Conservation (phyloP, 2,329 filamentous ascomycete species). For the Drechslerella dactyloides region DNA sequence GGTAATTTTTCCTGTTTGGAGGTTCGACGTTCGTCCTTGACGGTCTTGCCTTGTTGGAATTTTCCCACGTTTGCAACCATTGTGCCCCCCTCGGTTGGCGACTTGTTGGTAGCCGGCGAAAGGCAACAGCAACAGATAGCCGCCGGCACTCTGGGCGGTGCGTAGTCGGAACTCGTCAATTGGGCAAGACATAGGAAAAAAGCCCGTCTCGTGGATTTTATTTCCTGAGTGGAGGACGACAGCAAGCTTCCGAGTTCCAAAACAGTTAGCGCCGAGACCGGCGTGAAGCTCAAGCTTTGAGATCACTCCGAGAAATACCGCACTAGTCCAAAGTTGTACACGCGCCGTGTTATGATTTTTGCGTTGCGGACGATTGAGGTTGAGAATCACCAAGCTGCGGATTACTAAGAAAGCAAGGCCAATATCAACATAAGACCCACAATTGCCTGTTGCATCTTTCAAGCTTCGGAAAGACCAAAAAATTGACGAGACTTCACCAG, state of each 20-base stretch:
- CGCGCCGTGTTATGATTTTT: conserved; percentile 5
- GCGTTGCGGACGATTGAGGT: not conserved
- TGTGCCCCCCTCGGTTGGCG: not conserved
- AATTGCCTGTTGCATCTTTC: not conserved
- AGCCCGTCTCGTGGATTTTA: too few species aligned
- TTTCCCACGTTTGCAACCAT: not conserved
- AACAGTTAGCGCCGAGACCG: not conserved
- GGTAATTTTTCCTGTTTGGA: conserved; percentile 13
- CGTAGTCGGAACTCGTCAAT: too few species aligned
- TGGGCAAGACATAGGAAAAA: too few species aligned
- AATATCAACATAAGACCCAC: not conserved
- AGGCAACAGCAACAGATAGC: not conserved
- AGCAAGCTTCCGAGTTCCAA: not conserved
- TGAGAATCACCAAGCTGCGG: not conserved
- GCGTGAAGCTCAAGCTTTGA: not conserved
- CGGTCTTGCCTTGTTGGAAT: not conserved
- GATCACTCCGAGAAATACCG: not conserved
- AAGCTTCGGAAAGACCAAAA: not conserved
- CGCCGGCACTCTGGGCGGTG: not conserved
- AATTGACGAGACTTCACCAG: not conserved
- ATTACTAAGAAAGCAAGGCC: not conserved
- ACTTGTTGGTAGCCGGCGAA: not conserved
- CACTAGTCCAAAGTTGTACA: not conserved
- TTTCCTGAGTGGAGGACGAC: too few species aligned
- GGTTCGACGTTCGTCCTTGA: not conserved